Conservation (phyloP, 1,284 basidiomycete species). For the Microstroma glucosiphilum region DNA sequence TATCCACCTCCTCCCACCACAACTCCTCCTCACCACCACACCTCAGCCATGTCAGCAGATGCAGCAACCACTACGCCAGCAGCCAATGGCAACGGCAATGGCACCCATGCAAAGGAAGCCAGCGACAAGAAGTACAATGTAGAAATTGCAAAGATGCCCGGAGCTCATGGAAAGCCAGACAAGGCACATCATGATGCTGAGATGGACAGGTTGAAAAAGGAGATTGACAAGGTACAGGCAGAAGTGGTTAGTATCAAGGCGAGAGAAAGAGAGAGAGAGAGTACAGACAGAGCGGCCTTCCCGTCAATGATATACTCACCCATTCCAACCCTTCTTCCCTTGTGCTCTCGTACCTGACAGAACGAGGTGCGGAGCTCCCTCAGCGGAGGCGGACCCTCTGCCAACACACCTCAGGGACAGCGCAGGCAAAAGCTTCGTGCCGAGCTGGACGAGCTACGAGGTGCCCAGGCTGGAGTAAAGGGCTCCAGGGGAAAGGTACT, state of each 20-base stretch:
- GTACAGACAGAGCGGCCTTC: constrained; percentile 1
- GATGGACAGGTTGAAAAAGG: constrained; percentile 41
- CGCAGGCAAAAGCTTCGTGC: constrained; percentile 67
- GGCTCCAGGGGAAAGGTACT: constrained; percentile 66
- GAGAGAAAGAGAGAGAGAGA: background rate
- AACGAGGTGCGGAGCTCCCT: constrained; percentile 65
- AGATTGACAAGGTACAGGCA: constrained; percentile 38
- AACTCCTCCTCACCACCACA: too few relatives aligned
- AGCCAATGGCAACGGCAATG: constrained; percentile 3
- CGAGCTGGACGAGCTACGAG: constrained; percentile 74
- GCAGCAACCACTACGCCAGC: background rate
- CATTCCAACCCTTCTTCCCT: background rate
- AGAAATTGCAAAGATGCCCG: constrained; percentile 41
- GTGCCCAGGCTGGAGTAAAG: constrained; percentile 76
- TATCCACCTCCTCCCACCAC: too few relatives aligned
- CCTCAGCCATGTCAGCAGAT: too few relatives aligned
- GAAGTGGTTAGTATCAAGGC: constrained; percentile 28
- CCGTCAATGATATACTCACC: background rate
- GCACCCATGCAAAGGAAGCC: background rate
- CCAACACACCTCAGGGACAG: constrained; percentile 59
- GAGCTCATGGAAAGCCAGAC: constrained; percentile 42
- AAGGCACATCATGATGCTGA: constrained; percentile 36
- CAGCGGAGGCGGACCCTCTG: constrained; percentile 46
- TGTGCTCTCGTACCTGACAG: constrained; percentile 54
- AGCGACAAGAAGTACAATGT: constrained; percentile 13